Percentiles rank a stretch among this genome's conserved stretches.
These are phyloP conservation scores for Neurospora intermedia DNA, from an alignment of 495 filamentous ascomycete genomes.

Conservation along the genomic window DNA sequence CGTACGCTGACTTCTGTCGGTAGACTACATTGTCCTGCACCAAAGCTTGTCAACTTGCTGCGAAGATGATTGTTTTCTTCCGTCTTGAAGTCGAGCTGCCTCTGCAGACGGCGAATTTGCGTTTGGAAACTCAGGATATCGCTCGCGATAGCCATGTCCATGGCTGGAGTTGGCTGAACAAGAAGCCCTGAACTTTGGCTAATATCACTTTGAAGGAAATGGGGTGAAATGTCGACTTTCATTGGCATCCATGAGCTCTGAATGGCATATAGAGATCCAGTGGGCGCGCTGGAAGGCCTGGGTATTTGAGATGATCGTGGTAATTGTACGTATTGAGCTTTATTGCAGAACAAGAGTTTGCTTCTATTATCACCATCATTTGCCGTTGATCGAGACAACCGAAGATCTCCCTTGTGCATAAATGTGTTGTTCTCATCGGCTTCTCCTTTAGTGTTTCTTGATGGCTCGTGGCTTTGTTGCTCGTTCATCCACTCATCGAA, in stretches of 20 bases:
- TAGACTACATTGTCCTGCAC: constrained; percentile 22
- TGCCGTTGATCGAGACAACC: not conserved
- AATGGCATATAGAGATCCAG: not conserved
- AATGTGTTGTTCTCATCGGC: not conserved
- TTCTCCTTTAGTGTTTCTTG: not conserved
- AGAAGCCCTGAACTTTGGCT: not conserved
- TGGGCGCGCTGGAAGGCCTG: not conserved
- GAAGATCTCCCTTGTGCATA: not conserved
- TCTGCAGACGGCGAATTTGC: constrained; percentile 36
- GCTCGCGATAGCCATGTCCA: constrained; percentile 4
- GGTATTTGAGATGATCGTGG: not conserved
- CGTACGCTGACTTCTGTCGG: not conserved
- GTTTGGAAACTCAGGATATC: constrained; percentile 31
- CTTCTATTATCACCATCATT: not conserved
- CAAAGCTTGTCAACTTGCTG: constrained; percentile 17
- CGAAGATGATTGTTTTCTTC: constrained; percentile 33
- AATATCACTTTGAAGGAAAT: constrained; percentile 3
- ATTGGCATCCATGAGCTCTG: not conserved
- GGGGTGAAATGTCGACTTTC: not conserved
- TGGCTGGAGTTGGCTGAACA: not conserved
- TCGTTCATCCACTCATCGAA: not conserved
- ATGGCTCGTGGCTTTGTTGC: not conserved
- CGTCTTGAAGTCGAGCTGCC: constrained; percentile 24
- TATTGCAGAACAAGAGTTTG: not conserved
- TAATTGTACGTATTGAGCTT: not conserved